Evolutionary conservation across 208 protist species (phyloP), one percentile per base, ranked within the genome.

Genomic region (Balamuthia mandrillaris): DNA sequence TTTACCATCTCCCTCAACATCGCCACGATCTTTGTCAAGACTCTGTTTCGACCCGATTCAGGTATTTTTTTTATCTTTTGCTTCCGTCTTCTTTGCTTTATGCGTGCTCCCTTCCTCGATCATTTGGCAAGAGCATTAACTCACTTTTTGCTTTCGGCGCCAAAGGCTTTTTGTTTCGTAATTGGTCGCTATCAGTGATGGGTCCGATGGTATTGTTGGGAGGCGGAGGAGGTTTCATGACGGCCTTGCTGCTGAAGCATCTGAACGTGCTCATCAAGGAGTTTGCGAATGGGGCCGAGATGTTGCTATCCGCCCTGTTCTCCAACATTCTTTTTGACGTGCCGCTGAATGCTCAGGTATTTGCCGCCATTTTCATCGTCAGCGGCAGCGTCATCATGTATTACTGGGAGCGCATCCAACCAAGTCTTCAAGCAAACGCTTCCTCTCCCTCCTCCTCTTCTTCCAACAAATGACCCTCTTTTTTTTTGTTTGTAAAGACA

Each of bases 211-310:
- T n/a, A n/a, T n/a, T 79, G 18, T 41, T 79, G 44, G 70, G 70
- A 3, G 70, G 45, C 70, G 52, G 52, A 14, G 52, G 70, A 3
- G 70, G 70, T 21, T 79, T 79, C 35, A 79, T 47, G 3, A 79
- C 70, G 3, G 70, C 70, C 14, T 29, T 79, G 3, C 58, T 79
- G 24, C 45, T 79, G 27, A 37, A 47, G 3, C 58, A 79, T 31
- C 51, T 79, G 16, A 79, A 79, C 70, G 58, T 79, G 45, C 52
- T 79, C 6, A 41, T 79, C 42, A 79, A 79, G 44, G 70, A 79
- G 70, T 79, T 45, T 33, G 70, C 70, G 3, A 41, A 79, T 37
- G 70, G 70, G 3, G 70, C 27, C 4, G 70, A 79, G 39, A 79
- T 79, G 70, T 79, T 79, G 12, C 33, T 37, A 0, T 60, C 70